Evolutionary conservation across 345 rosid species (phyloP).

Genomic region (Hibiscus mutabilis): DNA sequence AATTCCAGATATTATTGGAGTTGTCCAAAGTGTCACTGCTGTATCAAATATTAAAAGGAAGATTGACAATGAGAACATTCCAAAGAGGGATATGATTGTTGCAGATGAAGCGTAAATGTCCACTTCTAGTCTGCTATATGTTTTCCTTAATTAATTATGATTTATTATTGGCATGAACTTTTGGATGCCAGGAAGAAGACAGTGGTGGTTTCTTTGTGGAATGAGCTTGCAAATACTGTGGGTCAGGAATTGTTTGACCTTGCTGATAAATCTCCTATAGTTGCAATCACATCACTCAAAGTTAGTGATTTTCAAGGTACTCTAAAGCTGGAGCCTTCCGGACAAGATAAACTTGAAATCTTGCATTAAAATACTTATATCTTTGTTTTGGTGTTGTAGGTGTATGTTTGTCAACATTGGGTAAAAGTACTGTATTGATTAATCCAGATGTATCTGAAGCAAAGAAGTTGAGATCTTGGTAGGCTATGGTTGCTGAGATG

Average conservation of each 20-base stretch:
- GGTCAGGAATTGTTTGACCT: constrained; percentile 71
- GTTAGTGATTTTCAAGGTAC: constrained; percentile 95
- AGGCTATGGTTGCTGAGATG: no score
- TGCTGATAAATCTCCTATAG: constrained; percentile 58
- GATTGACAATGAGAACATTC: constrained; percentile 60
- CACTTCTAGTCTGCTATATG: background rate
- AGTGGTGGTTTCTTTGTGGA: constrained; percentile 76
- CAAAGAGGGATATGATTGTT: constrained; percentile 63
- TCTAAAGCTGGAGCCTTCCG: background rate
- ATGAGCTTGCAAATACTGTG: constrained; percentile 58
- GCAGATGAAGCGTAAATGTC: constrained; percentile 60
- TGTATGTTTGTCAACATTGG: constrained; percentile 65
- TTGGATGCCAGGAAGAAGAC: constrained; percentile 55
- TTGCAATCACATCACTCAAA: constrained; percentile 73
- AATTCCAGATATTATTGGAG: constrained; percentile 64
- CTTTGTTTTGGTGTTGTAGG: constrained; percentile 20
- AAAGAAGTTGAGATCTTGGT: constrained; percentile 48
- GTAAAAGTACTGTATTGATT: constrained; percentile 51
- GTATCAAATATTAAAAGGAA: constrained; percentile 71
- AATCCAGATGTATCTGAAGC: constrained; percentile 74
- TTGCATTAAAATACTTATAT: background rate
- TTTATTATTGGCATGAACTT: background rate
- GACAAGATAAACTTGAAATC: background rate
- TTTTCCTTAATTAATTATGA: background rate
- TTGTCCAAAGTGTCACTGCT: constrained; percentile 81